phyloP scores from a whole-genome alignment of 257 asterid species.

The Nicotiana tomentosiformis region DNA sequence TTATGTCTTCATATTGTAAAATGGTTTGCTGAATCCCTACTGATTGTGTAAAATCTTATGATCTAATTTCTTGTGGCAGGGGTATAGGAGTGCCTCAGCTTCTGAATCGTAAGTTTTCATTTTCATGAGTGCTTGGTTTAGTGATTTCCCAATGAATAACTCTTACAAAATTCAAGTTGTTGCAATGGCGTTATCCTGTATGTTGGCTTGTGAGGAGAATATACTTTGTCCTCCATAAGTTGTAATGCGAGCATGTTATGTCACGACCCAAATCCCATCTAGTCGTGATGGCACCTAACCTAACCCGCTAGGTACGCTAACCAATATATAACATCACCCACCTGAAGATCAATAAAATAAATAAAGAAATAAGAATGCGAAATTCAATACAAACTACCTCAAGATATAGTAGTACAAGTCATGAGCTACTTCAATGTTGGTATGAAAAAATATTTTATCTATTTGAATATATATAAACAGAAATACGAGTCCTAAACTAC shows the following conservation, averaged over 20 bases:
- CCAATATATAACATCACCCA: too few species aligned
- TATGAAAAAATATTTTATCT: too few species aligned
- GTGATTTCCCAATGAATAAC: neutral
- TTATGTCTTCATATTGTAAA: neutral
- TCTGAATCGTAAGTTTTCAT: constrained; percentile 73
- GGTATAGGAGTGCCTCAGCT: constrained; percentile 92
- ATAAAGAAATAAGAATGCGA: too few species aligned
- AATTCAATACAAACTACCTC: too few species aligned
- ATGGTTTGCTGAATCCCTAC: neutral
- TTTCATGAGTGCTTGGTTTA: constrained; percentile 16
- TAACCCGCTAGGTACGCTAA: too few species aligned
- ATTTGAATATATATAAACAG: too few species aligned
- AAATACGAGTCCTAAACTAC: too few species aligned
- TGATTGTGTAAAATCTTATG: neutral
- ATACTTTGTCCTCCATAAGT: neutral
- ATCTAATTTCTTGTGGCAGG: constrained; percentile 46
- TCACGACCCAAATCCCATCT: too few species aligned
- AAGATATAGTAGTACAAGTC: too few species aligned
- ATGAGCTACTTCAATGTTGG: too few species aligned
- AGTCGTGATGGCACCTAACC: too few species aligned
- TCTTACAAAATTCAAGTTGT: neutral
- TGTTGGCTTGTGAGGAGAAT: neutral
- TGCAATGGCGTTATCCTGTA: neutral
- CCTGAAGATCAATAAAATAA: too few species aligned
- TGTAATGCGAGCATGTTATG: neutral